Evolutionary conservation across 768 basidiomycete genomes (phyloP).

Genomic region (Auricularia sp.): DNA sequence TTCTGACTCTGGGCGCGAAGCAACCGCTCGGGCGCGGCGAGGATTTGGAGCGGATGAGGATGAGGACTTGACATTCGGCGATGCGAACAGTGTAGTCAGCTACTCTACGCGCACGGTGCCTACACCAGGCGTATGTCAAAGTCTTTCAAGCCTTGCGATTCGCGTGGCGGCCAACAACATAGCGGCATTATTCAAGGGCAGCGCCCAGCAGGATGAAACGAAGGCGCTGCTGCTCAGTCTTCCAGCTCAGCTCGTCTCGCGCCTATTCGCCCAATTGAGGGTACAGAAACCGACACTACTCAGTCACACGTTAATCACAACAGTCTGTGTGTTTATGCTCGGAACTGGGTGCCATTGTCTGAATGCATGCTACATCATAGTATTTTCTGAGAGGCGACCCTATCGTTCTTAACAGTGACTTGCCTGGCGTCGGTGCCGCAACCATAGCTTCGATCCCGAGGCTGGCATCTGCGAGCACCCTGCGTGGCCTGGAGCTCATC

Average conservation of each 20-base stretch:
- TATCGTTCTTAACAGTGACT: conserved; percentile 34
- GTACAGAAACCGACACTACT: conserved; percentile 41
- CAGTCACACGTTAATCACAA: conserved; percentile 42
- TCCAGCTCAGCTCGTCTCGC: conserved; percentile 42
- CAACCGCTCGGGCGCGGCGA: not conserved
- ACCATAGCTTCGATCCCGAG: conserved; percentile 38
- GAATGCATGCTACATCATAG: conserved; percentile 20
- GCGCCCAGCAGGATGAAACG: not conserved
- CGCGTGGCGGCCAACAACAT: not conserved
- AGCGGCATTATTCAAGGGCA: not conserved
- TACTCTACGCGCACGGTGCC: not conserved
- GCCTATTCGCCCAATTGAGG: conserved; percentile 41
- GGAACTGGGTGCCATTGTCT: not conserved
- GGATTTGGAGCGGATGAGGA: not conserved
- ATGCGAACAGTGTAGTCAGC: not conserved
- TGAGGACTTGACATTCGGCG: conserved; percentile 1
- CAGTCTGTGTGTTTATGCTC: conserved; percentile 27
- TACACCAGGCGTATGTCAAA: not conserved
- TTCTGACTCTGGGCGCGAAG: not conserved
- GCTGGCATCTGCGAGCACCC: conserved; percentile 17
- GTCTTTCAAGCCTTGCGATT: not conserved
- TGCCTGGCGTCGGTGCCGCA: conserved; percentile 42
- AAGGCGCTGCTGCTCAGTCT: conserved; percentile 28
- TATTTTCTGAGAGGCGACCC: conserved; percentile 48
- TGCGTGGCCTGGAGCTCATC: conserved; percentile 40